phyloP scores from a whole-genome alignment of 495 filamentous ascomycete genomes.

The Aspergillus biplanus region DNA sequence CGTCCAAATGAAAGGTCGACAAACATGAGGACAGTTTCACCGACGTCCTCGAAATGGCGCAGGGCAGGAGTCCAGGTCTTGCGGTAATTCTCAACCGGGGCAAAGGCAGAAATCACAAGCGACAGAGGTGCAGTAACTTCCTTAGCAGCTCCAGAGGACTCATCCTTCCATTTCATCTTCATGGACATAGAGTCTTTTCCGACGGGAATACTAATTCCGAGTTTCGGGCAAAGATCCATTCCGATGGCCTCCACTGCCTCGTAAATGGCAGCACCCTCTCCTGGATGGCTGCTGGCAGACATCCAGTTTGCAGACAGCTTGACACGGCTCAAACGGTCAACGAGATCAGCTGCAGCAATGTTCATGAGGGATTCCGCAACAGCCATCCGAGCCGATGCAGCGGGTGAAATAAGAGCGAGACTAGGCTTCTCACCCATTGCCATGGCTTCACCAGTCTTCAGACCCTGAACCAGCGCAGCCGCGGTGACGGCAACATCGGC shows the following conservation, averaged over 20 bases:
- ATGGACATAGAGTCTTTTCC: slow-evolving; percentile 98
- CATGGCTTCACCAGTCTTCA: slow-evolving; percentile 90
- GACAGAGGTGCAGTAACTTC: slow-evolving; percentile 92
- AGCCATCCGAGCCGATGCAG: slow-evolving; percentile 94
- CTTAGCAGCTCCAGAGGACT: slow-evolving; percentile 65
- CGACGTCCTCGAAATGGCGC: slow-evolving; percentile 80
- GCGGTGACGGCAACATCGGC: slow-evolving; percentile 91
- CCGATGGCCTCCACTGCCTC: slow-evolving; percentile 93
- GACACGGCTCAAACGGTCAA: slow-evolving; percentile 74
- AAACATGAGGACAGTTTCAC: slow-evolving; percentile 86
- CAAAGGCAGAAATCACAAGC: slow-evolving; percentile 87
- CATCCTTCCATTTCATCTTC: slow-evolving; percentile 95
- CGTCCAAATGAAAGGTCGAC: slow-evolving; percentile 82
- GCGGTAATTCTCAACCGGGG: slow-evolving; percentile 73
- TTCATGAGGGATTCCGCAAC: slow-evolving; percentile 95
- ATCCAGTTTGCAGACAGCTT: slow-evolving; percentile 98
- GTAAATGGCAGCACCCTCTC: slow-evolving; percentile 92
- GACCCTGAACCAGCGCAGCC: slow-evolving; percentile 71
- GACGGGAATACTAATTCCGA: slow-evolving; percentile 91
- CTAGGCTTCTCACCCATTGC: slow-evolving; percentile 95
- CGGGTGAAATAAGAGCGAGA: slow-evolving; percentile 86
- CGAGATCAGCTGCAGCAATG: slow-evolving; percentile 81
- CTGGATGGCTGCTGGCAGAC: slow-evolving; percentile 90
- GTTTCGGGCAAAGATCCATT: slow-evolving; percentile 79
- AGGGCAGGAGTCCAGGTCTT: slow-evolving; percentile 94